These are phyloP conservation scores for Backusella macrospora DNA, from an alignment of 192 early-diverging fungal genomes.

Conservation along the genomic window DNA sequence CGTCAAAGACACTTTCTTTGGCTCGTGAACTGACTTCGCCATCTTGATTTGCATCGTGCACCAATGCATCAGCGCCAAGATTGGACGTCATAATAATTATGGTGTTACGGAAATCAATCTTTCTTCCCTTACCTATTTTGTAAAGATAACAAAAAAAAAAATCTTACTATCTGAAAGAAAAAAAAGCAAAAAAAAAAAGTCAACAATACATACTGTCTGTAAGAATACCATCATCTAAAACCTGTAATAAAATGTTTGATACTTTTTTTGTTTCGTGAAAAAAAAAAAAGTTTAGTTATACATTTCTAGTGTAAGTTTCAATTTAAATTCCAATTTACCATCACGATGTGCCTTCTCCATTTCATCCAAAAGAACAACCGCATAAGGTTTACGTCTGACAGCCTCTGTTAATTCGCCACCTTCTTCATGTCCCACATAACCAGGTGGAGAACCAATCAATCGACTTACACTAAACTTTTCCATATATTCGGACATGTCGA, in stretches of 20 bases:
- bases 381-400: constrained; percentile 89
- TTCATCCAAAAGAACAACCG: constrained; percentile 96
- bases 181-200: not conserved
- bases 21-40: constrained; percentile 25
- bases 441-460: constrained; percentile 94
- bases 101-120: constrained; percentile 94
- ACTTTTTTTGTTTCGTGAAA: constrained; percentile 45
- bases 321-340: constrained; percentile 26
- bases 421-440: constrained; percentile 96
- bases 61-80: constrained; percentile 40
- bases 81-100: constrained; percentile 90
- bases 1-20: constrained; percentile 74
- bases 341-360: constrained; percentile 93
- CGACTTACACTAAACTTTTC: constrained; percentile 77
- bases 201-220: constrained; percentile 66
- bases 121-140: constrained; percentile 74
- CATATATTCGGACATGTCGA: constrained; percentile 99
- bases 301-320: not conserved
- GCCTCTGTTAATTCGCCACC: constrained; percentile 96
- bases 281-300: not conserved
- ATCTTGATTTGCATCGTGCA: constrained; percentile 37
- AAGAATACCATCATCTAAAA: constrained; percentile 93
- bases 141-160: not conserved
- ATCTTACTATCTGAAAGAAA: not conserved
- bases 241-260: constrained; percentile 76